A percentile compares a stretch with the other conserved stretches of the same genome.
These are phyloP conservation scores for Geotrichum candidum DNA, from an alignment of 1,139 yeast species.

Conservation along the genomic window DNA sequence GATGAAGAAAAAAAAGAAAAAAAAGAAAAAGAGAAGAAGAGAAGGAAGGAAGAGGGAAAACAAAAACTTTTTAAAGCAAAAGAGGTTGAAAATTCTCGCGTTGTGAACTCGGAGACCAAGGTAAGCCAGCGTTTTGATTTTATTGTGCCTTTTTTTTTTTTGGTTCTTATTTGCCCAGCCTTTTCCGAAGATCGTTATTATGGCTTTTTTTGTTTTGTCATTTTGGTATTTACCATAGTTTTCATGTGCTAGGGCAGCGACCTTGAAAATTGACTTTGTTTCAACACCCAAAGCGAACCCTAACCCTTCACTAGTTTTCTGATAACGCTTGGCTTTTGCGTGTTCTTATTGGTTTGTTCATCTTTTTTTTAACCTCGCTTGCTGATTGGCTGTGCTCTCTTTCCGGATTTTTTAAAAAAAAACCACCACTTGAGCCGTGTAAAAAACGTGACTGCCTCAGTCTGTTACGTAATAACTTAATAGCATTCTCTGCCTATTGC, in stretches of 20 bases:
- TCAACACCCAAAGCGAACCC: background rate
- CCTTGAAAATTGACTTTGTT: background rate
- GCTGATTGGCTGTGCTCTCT: background rate
- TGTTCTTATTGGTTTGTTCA: background rate
- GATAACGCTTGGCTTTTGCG: background rate
- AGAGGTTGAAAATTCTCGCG: background rate
- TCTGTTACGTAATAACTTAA: background rate
- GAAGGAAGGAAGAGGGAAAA: conserved; percentile 1
- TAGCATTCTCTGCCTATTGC: background rate
- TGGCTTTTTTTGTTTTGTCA: too few relatives aligned
- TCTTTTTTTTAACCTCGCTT: background rate
- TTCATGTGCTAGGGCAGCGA: too few relatives aligned
- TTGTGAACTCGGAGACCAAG: background rate
- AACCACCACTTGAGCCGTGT: background rate
- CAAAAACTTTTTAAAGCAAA: conserved; percentile 1
- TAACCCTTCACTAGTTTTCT: background rate
- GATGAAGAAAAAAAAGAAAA: conserved; percentile 15
- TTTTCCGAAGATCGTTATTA: background rate
- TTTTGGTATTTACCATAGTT: background rate
- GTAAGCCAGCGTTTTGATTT: background rate
- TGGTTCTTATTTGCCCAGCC: background rate
- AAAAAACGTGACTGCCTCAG: background rate
- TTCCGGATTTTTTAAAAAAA: background rate
- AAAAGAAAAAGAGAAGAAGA: conserved; percentile 13
- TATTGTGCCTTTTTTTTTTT: conserved; percentile 1